Evolutionary conservation across 306 rosid species (phyloP).

Genomic region (Corylus heterophylla): DNA sequence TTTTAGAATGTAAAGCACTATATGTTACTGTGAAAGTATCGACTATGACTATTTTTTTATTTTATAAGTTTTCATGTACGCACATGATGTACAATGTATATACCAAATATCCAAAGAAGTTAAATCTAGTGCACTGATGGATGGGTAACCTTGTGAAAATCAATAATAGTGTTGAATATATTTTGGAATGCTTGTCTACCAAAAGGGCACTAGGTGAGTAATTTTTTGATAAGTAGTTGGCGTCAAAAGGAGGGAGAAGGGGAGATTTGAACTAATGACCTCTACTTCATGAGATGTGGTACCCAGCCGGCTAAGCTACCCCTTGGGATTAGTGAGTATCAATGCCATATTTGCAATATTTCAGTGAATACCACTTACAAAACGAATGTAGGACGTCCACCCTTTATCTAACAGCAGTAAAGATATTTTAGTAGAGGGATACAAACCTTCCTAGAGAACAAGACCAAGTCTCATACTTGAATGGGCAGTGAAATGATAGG

Average conservation of each 20-base stretch:
- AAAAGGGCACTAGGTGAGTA: not conserved
- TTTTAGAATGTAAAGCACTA: not conserved
- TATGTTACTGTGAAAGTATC: not conserved
- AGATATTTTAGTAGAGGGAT: not conserved
- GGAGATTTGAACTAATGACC: too few relatives aligned
- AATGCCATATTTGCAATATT: not conserved
- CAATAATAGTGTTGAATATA: too few relatives aligned
- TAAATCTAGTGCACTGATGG: not conserved
- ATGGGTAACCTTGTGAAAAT: not conserved
- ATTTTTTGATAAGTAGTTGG: too few relatives aligned
- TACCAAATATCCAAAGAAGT: not conserved
- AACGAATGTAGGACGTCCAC: not conserved
- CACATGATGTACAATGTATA: not conserved
- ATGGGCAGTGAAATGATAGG: not conserved
- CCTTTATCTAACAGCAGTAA: not conserved
- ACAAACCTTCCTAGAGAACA: not conserved
- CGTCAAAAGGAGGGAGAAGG: too few relatives aligned
- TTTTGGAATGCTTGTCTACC: too few relatives aligned
- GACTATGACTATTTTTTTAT: not conserved
- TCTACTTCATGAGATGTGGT: too few relatives aligned
- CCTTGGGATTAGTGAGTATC: not conserved
- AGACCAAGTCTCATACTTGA: not conserved
- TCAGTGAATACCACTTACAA: not conserved
- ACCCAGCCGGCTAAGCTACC: too few relatives aligned
- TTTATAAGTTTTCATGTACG: not conserved